These are phyloP conservation scores for Lumnitzera littorea DNA, from an alignment of 345 rosid genomes.

Conservation along the genomic window DNA sequence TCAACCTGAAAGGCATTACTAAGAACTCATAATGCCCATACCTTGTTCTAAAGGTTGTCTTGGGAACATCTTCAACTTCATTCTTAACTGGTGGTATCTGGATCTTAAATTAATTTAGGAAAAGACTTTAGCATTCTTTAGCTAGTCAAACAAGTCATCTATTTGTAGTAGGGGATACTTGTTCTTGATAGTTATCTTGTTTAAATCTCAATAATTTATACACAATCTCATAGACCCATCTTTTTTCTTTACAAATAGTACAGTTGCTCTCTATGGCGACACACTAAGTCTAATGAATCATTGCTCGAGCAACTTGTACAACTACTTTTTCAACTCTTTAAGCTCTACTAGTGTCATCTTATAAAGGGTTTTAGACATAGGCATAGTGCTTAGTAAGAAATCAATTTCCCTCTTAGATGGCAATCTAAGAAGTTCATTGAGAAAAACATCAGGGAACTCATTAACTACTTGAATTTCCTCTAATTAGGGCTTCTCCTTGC, in stretches of 20 bases:
- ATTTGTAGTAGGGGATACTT: background rate
- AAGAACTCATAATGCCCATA: background rate
- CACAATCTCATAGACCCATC: background rate
- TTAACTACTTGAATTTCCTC: too few relatives aligned
- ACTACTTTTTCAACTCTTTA: background rate
- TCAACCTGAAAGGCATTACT: background rate
- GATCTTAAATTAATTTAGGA: too few relatives aligned
- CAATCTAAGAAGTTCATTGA: too few relatives aligned
- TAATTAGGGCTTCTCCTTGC: too few relatives aligned
- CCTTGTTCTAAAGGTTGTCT: background rate
- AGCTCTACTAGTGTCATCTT: background rate
- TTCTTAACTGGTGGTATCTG: too few relatives aligned
- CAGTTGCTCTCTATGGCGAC: background rate
- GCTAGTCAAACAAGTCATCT: background rate
- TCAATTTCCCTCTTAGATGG: background rate
- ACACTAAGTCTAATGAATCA: background rate
- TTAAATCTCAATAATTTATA: background rate
- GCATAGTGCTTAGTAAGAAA: background rate
- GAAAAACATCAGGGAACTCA: too few relatives aligned
- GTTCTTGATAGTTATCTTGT: background rate
- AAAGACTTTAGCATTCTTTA: too few relatives aligned
- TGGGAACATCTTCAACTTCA: too few relatives aligned
- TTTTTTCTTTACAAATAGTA: background rate
- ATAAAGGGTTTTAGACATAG: background rate
- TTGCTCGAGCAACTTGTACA: background rate